Evolutionary conservation across 108 stramenopile genomes (phyloP), one percentile per base, ranked within the genome.

Genomic region (Conticribra weissflogii): DNA sequence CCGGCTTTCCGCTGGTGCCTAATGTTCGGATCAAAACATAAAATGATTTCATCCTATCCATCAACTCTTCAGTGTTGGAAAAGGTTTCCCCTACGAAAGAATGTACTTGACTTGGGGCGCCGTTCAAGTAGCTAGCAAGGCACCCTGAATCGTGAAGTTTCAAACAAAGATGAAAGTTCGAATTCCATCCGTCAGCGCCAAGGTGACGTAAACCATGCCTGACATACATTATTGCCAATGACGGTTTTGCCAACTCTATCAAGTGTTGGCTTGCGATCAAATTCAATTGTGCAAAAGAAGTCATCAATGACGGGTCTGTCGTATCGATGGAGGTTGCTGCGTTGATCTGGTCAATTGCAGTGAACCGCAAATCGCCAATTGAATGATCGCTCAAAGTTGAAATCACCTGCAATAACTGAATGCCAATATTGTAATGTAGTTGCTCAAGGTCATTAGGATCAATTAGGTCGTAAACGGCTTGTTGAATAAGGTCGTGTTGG

Each of bases 321-420:
- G 33, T 54, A 34, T 41, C 62, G 1, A 61, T n/a, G 23, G 19
- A 14, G 5, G 34, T 54, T 16, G 53, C 63, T 29, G 21, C 5
- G 44, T 72, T 72, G 1, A 59, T 53, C 55, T 72, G 71, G 52
- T 65, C 63, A 34, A 64, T 59, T 16, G 32, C 48, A 5, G 33
- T 31, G 32, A 60, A 72, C 18, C 28, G 12, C 4, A 50, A 5
- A 9, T 36, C 12, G 19, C 55, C 21, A 22, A 48, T n/a, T n/a
- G n/a, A n/a, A n/a, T n/a, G 25, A 14, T 72, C 23, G 9, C 29
- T 33, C 8, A 21, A 30, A 50, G 2, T n/a, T 30, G 28, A 21
- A 1, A 9, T 1, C 7, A 33, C 18, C 12, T 9, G 5, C 2
- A 16, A 0, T 14, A 72, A 32, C 17, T 55, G 29, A 19, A 31